A percentile compares a stretch with the other conserved stretches of the same genome.
These are phyloP conservation scores for Hondaea fermentalgiana DNA, from an alignment of 108 stramenopile genomes.

Conservation along the genomic window DNA sequence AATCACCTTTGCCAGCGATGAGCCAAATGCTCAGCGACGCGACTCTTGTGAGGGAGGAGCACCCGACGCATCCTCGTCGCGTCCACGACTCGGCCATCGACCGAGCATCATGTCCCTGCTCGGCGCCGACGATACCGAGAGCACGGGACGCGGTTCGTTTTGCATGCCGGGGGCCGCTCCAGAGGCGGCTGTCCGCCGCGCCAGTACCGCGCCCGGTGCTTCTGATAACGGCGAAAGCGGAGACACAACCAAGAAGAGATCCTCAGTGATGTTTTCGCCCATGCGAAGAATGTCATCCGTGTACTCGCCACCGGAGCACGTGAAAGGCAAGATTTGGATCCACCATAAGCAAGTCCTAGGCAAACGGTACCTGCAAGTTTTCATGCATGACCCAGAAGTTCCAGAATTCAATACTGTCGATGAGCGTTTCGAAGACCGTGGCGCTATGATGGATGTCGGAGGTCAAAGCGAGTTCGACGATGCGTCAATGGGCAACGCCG, in stretches of 20 bases:
- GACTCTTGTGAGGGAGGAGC: neutral
- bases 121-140: neutral
- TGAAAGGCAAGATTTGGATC: neutral
- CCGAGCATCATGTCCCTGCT: neutral
- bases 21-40: neutral
- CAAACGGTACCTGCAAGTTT: neutral
- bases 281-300: neutral
- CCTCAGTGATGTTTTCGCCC: neutral
- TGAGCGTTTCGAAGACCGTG: neutral
- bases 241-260: neutral
- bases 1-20: neutral
- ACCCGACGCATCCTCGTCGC: neutral
- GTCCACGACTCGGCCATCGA: neutral
- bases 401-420: neutral
- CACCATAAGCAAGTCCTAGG: neutral
- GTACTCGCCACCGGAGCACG: neutral
- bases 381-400: neutral
- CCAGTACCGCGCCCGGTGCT: neutral
- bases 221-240: neutral
- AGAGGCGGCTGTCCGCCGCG: neutral
- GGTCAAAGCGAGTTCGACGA: neutral
- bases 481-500: neutral
- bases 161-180: neutral
- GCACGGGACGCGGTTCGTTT: neutral
- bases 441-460: neutral